These are phyloP conservation scores for Fraxinus pennsylvanica DNA, from an alignment of 257 asterid species.

Conservation along the genomic window DNA sequence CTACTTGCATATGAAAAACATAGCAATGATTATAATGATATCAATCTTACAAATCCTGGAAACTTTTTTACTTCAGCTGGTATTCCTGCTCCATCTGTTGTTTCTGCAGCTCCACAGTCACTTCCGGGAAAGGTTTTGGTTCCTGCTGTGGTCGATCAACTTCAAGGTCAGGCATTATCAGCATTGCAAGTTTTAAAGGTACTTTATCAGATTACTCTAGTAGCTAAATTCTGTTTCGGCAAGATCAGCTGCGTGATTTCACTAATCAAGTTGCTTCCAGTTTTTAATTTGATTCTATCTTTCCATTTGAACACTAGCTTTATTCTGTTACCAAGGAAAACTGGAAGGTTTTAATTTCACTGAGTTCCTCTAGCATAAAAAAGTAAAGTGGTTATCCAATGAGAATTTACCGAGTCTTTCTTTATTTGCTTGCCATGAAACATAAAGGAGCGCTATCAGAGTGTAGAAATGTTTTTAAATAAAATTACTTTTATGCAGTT, in stretches of 20 bases:
- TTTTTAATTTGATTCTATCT: background rate
- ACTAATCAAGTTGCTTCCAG: constrained; percentile 9
- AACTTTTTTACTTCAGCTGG: constrained; percentile 68
- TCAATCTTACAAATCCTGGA: constrained; percentile 46
- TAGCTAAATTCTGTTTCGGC: background rate
- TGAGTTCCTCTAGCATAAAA: background rate
- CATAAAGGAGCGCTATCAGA: background rate
- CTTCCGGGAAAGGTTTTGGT: constrained; percentile 90
- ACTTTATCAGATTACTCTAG: constrained; percentile 6
- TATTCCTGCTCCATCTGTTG: constrained; percentile 92
- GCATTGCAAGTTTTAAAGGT: constrained; percentile 88
- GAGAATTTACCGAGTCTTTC: constrained; percentile 1
- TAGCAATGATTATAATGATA: constrained; percentile 41
- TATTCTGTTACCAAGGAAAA: constrained; percentile 42
- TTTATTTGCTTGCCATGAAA: background rate
- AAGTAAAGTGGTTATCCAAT: background rate
- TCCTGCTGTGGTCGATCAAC: constrained; percentile 92
- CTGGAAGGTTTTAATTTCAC: constrained; percentile 10
- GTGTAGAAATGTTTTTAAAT: background rate
- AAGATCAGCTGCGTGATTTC: background rate
- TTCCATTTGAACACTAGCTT: constrained; percentile 14
- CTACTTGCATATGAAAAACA: constrained; percentile 45
- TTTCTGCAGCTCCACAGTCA: constrained; percentile 71
- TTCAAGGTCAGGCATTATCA: constrained; percentile 80
- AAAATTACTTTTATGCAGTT: too few species aligned